Base-by-base conservation (phyloP, 2,329 filamentous ascomycete species). In the Talaromyces sp. region DNA sequence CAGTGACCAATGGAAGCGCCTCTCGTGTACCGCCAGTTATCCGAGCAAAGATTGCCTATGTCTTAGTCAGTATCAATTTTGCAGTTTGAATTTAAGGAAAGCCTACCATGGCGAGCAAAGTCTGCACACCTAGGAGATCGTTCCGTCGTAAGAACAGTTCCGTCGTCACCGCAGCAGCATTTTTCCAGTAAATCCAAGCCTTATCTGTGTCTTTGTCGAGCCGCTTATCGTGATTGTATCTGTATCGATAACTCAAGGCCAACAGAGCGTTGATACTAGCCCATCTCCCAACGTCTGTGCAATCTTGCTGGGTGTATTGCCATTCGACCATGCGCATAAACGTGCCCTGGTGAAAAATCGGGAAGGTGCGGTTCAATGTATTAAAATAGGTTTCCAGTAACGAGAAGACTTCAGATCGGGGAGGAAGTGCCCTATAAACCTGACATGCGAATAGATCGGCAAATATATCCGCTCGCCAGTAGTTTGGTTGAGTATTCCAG, bases 331-430 rank as follows among this genome's bases (percentile, higher is more conserved):
- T 82, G 70, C 95, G 91, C 91, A 97, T 97, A 70, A 98, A 98
- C 0, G 93, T 96, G 0, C 91, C 90, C 73, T 96, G 92, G 75
- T 97, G 93, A 71, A 96, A 98, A 4, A 98, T 82, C 2, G 94
- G 94, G 71, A 97, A 96, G 83, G 97, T 93, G 83, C 91, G 92
- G 79, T 98, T 98, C 81, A 97, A 96, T 74, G 96, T 96, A 69
- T 93, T 90, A 68, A 98, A 98, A 70, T 89, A 98, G 75, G 97
- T 93, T 73, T 89, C 91, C 59, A 96, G 83, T 44, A 97, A 79
- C 4, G 91, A 92, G 64, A 96, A 79, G 0, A 92, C 91, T 76
- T 96, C 92, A n/a, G 86, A 81, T 75, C 95, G 94, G 1, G 90
- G 81, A 2, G 94, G 94, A 27, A 97, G 76, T 18, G 87, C 87